Conservation (phyloP, 345 rosid genomes). For the Cardiospermum halicacabum region DNA sequence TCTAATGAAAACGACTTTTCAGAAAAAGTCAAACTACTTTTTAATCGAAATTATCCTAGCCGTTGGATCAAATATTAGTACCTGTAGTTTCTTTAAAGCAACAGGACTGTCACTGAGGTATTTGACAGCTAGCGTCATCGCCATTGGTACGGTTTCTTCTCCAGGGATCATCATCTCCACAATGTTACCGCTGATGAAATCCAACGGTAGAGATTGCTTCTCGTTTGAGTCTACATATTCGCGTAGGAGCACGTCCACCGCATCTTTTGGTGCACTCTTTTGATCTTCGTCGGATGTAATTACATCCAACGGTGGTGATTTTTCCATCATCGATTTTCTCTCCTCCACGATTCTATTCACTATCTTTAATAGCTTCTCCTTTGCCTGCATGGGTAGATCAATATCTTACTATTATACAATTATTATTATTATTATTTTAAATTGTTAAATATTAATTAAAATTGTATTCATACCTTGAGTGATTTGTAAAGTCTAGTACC, state of each 20-base stretch:
- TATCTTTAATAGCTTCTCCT: constrained; percentile 52
- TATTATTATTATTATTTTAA: too few species aligned
- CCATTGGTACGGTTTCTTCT: constrained; percentile 84
- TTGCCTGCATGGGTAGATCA: constrained; percentile 57
- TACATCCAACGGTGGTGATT: not conserved
- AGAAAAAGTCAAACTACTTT: constrained; percentile 34
- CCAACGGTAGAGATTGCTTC: constrained; percentile 56
- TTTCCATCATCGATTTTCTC: constrained; percentile 38
- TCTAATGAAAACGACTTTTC: constrained; percentile 31
- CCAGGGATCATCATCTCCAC: constrained; percentile 99
- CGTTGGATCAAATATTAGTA: constrained; percentile 37
- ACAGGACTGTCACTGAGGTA: constrained; percentile 63
- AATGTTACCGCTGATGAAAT: constrained; percentile 65
- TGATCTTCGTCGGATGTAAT: constrained; percentile 6
- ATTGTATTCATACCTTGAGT: constrained; percentile 49
- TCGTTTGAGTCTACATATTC: constrained; percentile 41
- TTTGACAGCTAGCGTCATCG: constrained; percentile 87
- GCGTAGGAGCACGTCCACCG: constrained; percentile 59
- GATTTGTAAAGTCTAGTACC: constrained; percentile 84
- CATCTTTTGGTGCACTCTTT: constrained; percentile 38
- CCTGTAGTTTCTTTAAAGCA: constrained; percentile 60
- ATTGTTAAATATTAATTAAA: too few species aligned
- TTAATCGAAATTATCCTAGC: constrained; percentile 23
- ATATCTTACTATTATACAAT: not conserved
- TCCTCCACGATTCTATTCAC: constrained; percentile 64